These are phyloP conservation scores for Lentinula sp. DNA, from an alignment of 768 basidiomycete species.

Conservation along the genomic window DNA sequence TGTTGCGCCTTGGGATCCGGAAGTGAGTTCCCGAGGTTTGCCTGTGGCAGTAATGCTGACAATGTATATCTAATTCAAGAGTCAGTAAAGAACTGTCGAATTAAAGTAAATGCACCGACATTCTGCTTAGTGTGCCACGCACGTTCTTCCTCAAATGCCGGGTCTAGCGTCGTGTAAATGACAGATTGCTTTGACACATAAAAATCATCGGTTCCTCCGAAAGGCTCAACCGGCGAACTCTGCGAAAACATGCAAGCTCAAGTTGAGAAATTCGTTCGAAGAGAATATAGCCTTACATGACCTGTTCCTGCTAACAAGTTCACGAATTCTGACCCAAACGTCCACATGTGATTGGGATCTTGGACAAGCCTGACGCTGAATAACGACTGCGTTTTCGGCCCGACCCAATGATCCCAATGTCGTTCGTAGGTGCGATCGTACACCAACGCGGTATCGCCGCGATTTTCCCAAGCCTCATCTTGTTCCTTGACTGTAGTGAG, in stretches of 20 bases:
- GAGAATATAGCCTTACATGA: constrained; percentile 44
- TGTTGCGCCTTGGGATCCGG: constrained; percentile 80
- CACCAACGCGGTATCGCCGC: constrained; percentile 67
- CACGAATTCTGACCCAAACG: constrained; percentile 42
- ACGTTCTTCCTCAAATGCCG: constrained; percentile 46
- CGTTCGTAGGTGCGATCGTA: constrained; percentile 65
- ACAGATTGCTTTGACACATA: constrained; percentile 65
- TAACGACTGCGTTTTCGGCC: constrained; percentile 64
- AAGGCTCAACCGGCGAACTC: constrained; percentile 78
- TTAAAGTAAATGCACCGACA: constrained; percentile 28
- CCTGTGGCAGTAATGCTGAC: constrained; percentile 47
- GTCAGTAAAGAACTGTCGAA: neutral
- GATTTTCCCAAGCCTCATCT: constrained; percentile 66
- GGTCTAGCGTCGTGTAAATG: constrained; percentile 84
- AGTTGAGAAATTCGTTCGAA: neutral
- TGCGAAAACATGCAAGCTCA: constrained; percentile 18
- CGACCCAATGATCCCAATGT: constrained; percentile 78
- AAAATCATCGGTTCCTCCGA: constrained; percentile 81
- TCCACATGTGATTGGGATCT: constrained; percentile 45
- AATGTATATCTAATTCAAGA: constrained; percentile 54
- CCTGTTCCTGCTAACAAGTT: constrained; percentile 62
- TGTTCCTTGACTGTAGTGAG: constrained; percentile 61
- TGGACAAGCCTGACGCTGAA: constrained; percentile 60
- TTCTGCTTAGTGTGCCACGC: constrained; percentile 91
- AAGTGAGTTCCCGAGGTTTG: constrained; percentile 64